These are phyloP conservation scores for Phytophthora kernoviae DNA, from an alignment of 352 stramenopile genomes.

Conservation along the genomic window DNA sequence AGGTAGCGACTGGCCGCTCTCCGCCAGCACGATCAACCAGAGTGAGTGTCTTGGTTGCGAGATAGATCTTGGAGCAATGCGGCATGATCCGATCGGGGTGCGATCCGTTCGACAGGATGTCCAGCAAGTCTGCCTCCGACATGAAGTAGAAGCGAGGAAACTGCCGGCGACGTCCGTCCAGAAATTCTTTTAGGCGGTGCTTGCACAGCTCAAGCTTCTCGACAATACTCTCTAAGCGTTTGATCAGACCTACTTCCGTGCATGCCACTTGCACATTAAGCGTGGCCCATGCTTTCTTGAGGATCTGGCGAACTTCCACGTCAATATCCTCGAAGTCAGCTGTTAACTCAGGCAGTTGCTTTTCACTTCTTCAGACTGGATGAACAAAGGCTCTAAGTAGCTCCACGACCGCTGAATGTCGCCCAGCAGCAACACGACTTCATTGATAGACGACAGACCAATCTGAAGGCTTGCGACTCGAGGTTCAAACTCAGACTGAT, in stretches of 20 bases:
- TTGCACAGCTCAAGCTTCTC: conserved; percentile 95
- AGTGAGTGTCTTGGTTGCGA: conserved; percentile 93
- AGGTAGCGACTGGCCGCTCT: conserved; percentile 83
- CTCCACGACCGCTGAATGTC: conserved; percentile 97
- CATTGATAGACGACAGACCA: conserved; percentile 86
- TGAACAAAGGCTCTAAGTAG: conserved; percentile 96
- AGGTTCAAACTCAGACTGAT: conserved; percentile 95
- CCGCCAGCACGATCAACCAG: conserved; percentile 65
- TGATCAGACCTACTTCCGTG: conserved; percentile 88
- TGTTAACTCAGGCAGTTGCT: conserved; percentile 94
- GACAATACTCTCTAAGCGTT: conserved; percentile 91
- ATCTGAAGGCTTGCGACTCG: conserved; percentile 90
- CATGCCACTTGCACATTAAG: conserved; percentile 92
- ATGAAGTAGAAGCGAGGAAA: conserved; percentile 96
- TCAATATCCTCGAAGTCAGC: conserved; percentile 95
- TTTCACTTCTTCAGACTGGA: conserved; percentile 97
- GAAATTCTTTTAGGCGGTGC: conserved; percentile 94
- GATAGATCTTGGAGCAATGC: conserved; percentile 96
- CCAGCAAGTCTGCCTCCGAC: conserved; percentile 92
- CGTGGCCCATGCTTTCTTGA: conserved; percentile 85
- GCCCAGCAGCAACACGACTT: conserved; percentile 94
- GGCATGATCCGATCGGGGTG: conserved; percentile 94
- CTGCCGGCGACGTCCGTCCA: conserved; percentile 93
- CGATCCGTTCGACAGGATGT: conserved; percentile 96
- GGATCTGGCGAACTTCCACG: conserved; percentile 88